phyloP scores from a whole-genome alignment of 2,329 filamentous ascomycete genomes.

The Nothophaeocryptopus gaeumannii region DNA sequence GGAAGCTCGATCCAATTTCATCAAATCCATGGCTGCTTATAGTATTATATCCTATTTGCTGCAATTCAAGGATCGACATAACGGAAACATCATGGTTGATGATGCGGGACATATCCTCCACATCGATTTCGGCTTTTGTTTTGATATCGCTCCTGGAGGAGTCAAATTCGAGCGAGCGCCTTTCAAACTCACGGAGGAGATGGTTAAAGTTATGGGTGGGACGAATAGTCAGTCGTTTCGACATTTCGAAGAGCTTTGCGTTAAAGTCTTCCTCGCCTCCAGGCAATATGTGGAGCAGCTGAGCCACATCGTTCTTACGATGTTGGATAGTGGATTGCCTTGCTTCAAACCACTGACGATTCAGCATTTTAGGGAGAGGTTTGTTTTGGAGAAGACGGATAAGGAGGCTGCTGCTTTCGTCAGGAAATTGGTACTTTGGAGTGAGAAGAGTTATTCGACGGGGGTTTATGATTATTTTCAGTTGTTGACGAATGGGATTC shows the following conservation, averaged over 20 bases:
- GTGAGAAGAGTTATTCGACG: constrained; percentile 85
- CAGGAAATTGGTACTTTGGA: constrained; percentile 83
- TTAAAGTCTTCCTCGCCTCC: constrained; percentile 90
- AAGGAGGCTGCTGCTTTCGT: constrained; percentile 94
- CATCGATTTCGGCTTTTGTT: constrained; percentile 99
- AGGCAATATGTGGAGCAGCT: constrained; percentile 86
- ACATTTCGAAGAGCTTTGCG: constrained; percentile 93
- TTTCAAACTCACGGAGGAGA: constrained; percentile 96
- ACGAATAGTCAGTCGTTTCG: constrained; percentile 79
- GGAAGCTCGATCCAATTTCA: constrained; percentile 91
- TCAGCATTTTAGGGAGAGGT: constrained; percentile 85
- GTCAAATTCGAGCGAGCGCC: constrained; percentile 97
- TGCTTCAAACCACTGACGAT: constrained; percentile 98
- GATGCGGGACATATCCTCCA: constrained; percentile 95
- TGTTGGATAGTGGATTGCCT: constrained; percentile 93
- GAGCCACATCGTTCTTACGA: constrained; percentile 82
- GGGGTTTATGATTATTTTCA: constrained; percentile 98
- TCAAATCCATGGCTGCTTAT: constrained; percentile 99
- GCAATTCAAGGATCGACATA: constrained; percentile 99
- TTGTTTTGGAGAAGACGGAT: constrained; percentile 88
- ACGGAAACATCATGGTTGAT: constrained; percentile 99
- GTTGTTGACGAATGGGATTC: constrained; percentile 93
- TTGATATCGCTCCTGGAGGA: constrained; percentile 95
- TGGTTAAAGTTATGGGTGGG: constrained; percentile 99
- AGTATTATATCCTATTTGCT: constrained; percentile 93